Evolutionary conservation across 345 rosid genomes (phyloP), one percentile per base, ranked within the genome.

Genomic region (Populus ilicifolia): DNA sequence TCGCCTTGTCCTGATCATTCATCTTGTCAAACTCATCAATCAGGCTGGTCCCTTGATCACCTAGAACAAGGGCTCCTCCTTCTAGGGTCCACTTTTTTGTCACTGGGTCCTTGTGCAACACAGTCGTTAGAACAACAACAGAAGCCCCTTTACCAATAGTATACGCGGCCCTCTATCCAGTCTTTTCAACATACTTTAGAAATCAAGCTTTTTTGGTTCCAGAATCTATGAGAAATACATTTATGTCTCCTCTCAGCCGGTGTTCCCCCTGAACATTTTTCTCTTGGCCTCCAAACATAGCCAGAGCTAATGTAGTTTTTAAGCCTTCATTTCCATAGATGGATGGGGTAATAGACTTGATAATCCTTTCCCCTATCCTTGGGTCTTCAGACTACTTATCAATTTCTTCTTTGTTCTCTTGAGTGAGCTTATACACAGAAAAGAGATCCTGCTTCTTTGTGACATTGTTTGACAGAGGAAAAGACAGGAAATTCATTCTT

Each of bases 131-230:
- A 69, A 98, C 98, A 39, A 96, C 95, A 67, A 97, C 98, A 73
- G 99, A 96, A 75, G 98, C 98, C 80, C 99, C 99, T 84, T 96
- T 96, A 33, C 99, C 96, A 75, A 97, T 96, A 33, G 99, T 96
- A 84, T 96, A 96, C 41, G 93, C 98, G 77, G 97, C 99, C 87
- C 99, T 91, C 80, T 96, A 98, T 59, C 97, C 98, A 69, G 99
- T 96, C 88, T 96, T 93, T 85, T 93, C 99, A 66, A 90, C 94
- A 81, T 96, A 96, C 83, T 96, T 96, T 39, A 96, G 92, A 80
- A 96, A 93, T 82, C 93, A 97, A 66, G 98, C 92, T 79, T 96
- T 96, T 61, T 98, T 98, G 2, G 97, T 93, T 80, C 99, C 97
- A 77, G 98, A 98, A 82, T 96, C 98, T 1, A 96, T 86, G 77